Percentiles rank a stretch among this genome's conserved stretches.
Evolutionary conservation across 495 filamentous ascomycete species (phyloP).

Genomic region (Aspergillus indologenus): DNA sequence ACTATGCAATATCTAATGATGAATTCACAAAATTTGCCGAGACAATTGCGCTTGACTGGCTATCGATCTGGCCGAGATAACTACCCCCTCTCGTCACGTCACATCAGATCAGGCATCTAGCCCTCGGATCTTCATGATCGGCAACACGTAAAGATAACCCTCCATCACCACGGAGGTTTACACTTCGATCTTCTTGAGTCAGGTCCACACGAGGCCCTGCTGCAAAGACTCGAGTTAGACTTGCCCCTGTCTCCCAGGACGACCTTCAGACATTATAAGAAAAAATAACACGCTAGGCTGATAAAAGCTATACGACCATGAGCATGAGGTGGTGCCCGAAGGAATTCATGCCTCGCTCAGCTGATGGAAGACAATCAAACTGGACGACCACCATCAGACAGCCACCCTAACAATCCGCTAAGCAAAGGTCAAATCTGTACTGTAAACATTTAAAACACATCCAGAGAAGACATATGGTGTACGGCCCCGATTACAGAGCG

Average conservation of each 20-base stretch:
- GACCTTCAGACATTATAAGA: slow-evolving; percentile 18
- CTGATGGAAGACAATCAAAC: slow-evolving; percentile 27
- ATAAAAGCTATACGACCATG: slow-evolving; percentile 23
- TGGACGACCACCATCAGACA: slow-evolving; percentile 21
- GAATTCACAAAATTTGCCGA: slow-evolving; percentile 23
- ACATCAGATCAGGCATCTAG: background rate
- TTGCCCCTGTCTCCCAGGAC: slow-evolving; percentile 12
- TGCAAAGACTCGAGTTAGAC: background rate
- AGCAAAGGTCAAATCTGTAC: slow-evolving; percentile 16
- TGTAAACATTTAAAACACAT: slow-evolving; percentile 24
- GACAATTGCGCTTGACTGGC: slow-evolving; percentile 11
- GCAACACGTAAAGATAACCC: background rate
- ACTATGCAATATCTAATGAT: slow-evolving; percentile 28
- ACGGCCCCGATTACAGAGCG: slow-evolving; percentile 59
- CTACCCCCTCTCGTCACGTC: slow-evolving; percentile 8
- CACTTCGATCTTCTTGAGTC: slow-evolving; percentile 8
- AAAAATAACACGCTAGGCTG: slow-evolving; percentile 25
- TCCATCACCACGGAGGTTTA: background rate
- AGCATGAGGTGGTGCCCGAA: slow-evolving; percentile 7
- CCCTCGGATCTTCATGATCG: background rate
- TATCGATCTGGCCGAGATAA: slow-evolving; percentile 14
- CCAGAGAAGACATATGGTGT: slow-evolving; percentile 21
- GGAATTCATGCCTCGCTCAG: slow-evolving; percentile 6
- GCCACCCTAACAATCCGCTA: slow-evolving; percentile 8
- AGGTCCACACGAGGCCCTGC: background rate